A percentile compares a stretch with the other conserved stretches of the same genome.
phyloP scores from a whole-genome alignment of 1,139 yeast species.

The Citeromyces hawaiiensis region DNA sequence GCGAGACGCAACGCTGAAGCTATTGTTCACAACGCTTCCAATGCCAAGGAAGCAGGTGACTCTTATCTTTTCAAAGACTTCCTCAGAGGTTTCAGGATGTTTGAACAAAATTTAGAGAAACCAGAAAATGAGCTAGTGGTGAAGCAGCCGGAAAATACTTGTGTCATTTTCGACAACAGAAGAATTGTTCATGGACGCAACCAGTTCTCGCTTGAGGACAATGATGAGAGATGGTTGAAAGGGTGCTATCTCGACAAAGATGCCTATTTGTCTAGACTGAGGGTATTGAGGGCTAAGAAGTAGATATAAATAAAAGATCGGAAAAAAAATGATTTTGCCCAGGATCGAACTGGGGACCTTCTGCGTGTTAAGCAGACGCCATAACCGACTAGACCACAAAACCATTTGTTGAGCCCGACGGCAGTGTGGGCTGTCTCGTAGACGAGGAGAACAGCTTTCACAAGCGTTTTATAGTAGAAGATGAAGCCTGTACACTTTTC shows the following conservation, averaged over 20 bases:
- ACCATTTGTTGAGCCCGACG: not conserved
- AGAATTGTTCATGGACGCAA: conserved; percentile 61
- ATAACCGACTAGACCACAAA: conserved; percentile 94
- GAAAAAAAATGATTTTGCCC: conserved; percentile 33
- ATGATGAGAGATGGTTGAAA: conserved; percentile 53
- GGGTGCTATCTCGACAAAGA: conserved; percentile 73
- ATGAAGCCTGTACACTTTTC: too few species aligned
- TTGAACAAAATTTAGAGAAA: conserved; percentile 46
- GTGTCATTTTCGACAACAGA: conserved; percentile 65
- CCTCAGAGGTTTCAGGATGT: conserved; percentile 41
- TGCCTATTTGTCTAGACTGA: conserved; percentile 49
- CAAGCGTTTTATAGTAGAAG: too few species aligned
- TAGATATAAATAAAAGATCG: too few species aligned
- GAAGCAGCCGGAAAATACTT: conserved; percentile 47
- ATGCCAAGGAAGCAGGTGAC: conserved; percentile 20
- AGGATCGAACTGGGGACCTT: conserved; percentile 99
- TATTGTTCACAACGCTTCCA: conserved; percentile 8
- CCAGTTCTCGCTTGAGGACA: conserved; percentile 38
- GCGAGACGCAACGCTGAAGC: conserved; percentile 1
- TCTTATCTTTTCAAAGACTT: conserved; percentile 34
- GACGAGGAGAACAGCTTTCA: too few species aligned
- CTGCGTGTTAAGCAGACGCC: conserved; percentile 99
- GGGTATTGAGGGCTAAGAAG: conserved; percentile 12
- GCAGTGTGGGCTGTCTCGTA: not conserved
- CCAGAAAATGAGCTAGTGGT: conserved; percentile 42